Evolutionary conservation across 768 basidiomycete species (phyloP), one percentile per base, ranked within the genome.

Genomic region (Suillus variegatus): DNA sequence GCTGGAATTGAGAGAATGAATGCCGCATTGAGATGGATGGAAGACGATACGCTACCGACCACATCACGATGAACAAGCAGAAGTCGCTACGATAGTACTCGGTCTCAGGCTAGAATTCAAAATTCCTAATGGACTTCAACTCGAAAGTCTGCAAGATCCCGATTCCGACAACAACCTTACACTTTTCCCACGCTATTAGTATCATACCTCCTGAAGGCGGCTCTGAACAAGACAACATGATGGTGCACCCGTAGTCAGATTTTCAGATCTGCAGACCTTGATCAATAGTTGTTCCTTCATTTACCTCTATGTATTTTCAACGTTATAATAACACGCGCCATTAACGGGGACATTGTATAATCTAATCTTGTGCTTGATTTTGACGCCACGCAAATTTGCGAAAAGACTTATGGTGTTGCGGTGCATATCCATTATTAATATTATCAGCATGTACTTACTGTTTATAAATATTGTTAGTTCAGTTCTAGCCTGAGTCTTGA

Each of bases 1-100:
- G 81, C 95, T 97, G 65, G 32, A 61, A 67, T 41, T 38, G 25
- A 35, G 46, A 8, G 16, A 49, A 28, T 65, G 22, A 68, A 57
- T 44, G 20, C 55, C 36, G 40, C 12, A 47, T 25, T 22, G 57
- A 46, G 8, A 54, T 46, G 35, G 36, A 22, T 22, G 56, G 46
- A 41, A 35, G 56, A 51, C n/a, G 20, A 62, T 38, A 25, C 13
- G 35, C n/a, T 62, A 74, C 75, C 25, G 58, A 74, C 74, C 74
- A 76, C 74, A 74, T 74, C 46, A 64, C 41, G 22, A 36, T 60
- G 41, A 58, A 41, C 22, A 58, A 25, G 57, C 9, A 25, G 38
- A 18, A 38, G 1, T 20, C 25, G 28, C 25, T 28, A 12, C 5
- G 40, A 58, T 38, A 25, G 40, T 8, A 58, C 25, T 40, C 14